Percentiles rank a stretch among this genome's conserved stretches.
Conservation (phyloP, 139 green algal species). For the Ettlia oleoabundans region DNA sequence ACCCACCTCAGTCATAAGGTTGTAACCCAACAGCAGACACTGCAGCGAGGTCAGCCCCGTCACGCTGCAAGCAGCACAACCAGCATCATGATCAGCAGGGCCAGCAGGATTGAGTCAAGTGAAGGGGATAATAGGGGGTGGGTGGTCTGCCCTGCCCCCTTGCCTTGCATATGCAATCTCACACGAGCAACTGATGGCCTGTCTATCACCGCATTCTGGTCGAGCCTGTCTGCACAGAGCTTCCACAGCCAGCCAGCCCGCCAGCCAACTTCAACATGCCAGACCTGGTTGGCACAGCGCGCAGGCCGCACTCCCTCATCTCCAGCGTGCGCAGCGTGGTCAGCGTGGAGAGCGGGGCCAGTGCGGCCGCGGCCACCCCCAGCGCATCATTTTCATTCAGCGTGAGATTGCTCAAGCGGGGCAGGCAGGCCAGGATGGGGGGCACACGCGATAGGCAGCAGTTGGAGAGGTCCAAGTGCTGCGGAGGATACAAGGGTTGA, state of each 20-base stretch:
- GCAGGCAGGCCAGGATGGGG: slow-evolving; percentile 18
- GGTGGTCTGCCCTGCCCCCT: too few species aligned
- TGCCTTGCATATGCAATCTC: too few species aligned
- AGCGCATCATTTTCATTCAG: slow-evolving; percentile 26
- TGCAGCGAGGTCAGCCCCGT: slow-evolving; percentile 1
- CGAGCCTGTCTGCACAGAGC: too few species aligned
- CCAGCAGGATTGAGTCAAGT: too few species aligned
- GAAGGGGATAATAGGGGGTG: too few species aligned
- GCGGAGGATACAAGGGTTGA: too few species aligned
- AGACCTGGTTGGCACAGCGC: background rate
- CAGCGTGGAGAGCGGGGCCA: slow-evolving; percentile 7
- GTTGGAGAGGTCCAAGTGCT: slow-evolving; percentile 31
- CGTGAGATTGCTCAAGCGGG: slow-evolving; percentile 17
- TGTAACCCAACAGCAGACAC: slow-evolving; percentile 27
- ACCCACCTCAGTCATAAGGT: slow-evolving; percentile 22
- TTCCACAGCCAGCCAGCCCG: too few species aligned
- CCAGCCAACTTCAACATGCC: too few species aligned
- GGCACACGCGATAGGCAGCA: slow-evolving; percentile 28
- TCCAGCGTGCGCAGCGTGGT: slow-evolving; percentile 22
- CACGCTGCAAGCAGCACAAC: too few species aligned
- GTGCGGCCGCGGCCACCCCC: background rate
- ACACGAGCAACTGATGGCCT: too few species aligned
- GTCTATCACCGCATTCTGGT: too few species aligned
- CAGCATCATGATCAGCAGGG: too few species aligned
- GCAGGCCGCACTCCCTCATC: slow-evolving; percentile 30